These are phyloP conservation scores for Saturnispora silvae DNA, from an alignment of 805 yeast genomes.

Conservation along the genomic window DNA sequence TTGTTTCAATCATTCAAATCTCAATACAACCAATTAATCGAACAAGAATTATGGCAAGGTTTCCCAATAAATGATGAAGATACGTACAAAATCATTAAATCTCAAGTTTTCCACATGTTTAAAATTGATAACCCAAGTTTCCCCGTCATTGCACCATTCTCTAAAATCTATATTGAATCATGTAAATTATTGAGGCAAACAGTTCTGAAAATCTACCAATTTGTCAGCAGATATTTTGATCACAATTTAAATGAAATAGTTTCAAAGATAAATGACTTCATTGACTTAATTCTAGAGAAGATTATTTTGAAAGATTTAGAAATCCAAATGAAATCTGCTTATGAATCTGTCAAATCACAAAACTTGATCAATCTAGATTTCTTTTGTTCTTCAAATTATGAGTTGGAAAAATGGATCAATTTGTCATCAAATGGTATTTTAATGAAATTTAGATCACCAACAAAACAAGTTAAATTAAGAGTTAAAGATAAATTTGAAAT, in stretches of 20 bases:
- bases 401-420: constrained; percentile 41
- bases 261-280: constrained; percentile 46
- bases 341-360: constrained; percentile 86
- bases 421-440: constrained; percentile 27
- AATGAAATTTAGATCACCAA: constrained; percentile 23
- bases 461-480: constrained; percentile 25
- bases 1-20: constrained; percentile 43
- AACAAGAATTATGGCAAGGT: constrained; percentile 85
- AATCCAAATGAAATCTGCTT: constrained; percentile 52
- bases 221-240: constrained; percentile 53
- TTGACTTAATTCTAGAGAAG: constrained; percentile 60
- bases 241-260: constrained; percentile 52
- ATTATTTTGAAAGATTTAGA: constrained; percentile 57
- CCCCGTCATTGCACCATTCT: constrained; percentile 72
- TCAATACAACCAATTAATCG: constrained; percentile 53
- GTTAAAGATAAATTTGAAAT: constrained; percentile 39
- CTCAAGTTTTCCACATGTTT: constrained; percentile 27
- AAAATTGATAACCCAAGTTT: constrained; percentile 26
- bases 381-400: constrained; percentile 64
- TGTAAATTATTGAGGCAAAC: constrained; percentile 66
- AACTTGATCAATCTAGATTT: constrained; percentile 81
- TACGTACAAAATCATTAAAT: constrained; percentile 51
- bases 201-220: constrained; percentile 51
- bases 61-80: constrained; percentile 50
- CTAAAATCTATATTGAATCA: constrained; percentile 77